Evolutionary conservation across 164 flowering plant species (phyloP).

Genomic region (Vitis amurensis): DNA sequence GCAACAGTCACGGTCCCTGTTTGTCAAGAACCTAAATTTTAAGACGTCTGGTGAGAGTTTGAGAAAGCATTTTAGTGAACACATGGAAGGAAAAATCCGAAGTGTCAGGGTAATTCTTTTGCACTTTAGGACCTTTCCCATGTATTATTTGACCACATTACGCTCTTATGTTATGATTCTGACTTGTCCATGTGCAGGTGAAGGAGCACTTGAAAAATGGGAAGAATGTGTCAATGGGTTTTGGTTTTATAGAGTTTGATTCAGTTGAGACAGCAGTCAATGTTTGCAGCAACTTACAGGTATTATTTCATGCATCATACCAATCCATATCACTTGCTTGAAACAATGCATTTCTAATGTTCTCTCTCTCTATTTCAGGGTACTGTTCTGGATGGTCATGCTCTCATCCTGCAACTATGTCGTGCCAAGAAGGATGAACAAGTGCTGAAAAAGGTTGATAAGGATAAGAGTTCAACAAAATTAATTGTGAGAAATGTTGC

Average conservation of each 20-base stretch:
- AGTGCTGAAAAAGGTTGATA: slow-evolving; percentile 43
- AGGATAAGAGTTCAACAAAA: slow-evolving; percentile 79
- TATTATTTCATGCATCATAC: slow-evolving; percentile 12
- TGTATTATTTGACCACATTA: slow-evolving; percentile 1
- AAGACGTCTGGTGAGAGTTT: slow-evolving; percentile 75
- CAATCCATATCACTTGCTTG: neutral
- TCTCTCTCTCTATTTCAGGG: slow-evolving; percentile 54
- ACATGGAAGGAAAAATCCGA: slow-evolving; percentile 57
- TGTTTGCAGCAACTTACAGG: slow-evolving; percentile 86
- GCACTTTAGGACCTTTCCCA: neutral
- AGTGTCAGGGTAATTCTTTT: slow-evolving; percentile 70
- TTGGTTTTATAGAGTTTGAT: slow-evolving; percentile 92
- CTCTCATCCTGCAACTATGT: slow-evolving; percentile 82
- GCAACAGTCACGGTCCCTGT: slow-evolving; percentile 81
- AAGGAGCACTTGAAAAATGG: slow-evolving; percentile 86
- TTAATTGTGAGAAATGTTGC: slow-evolving; percentile 92
- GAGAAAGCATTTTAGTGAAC: slow-evolving; percentile 64
- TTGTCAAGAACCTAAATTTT: slow-evolving; percentile 88
- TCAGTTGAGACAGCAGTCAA: slow-evolving; percentile 74
- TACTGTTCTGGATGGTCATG: slow-evolving; percentile 91
- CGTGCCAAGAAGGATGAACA: slow-evolving; percentile 64
- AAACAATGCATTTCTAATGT: neutral
- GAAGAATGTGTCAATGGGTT: slow-evolving; percentile 85
- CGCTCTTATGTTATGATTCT: slow-evolving; percentile 7
- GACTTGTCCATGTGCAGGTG: slow-evolving; percentile 44